Conservation (phyloP, 129 eudicot species). For the Chrysanthemum makinoi region DNA sequence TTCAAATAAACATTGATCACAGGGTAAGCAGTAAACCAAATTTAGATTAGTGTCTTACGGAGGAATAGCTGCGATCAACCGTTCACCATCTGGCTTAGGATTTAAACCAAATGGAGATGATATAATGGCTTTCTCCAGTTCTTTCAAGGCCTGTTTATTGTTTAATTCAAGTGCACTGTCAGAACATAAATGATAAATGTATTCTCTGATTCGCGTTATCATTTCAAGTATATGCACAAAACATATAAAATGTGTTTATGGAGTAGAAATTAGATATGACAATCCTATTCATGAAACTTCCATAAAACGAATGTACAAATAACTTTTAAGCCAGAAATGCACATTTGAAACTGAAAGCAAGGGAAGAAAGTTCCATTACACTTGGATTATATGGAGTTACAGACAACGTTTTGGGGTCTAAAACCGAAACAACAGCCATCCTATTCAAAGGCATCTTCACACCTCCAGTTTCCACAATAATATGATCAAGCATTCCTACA, state of each 20-base stretch:
- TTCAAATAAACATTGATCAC: neutral
- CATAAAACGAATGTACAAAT: neutral
- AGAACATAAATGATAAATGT: constrained; percentile 8
- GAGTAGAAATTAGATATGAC: neutral
- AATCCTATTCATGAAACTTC: neutral
- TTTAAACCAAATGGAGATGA: constrained; percentile 92
- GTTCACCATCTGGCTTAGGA: constrained; percentile 66
- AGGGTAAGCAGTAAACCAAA: neutral
- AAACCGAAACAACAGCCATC: constrained; percentile 88
- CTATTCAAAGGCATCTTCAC: constrained; percentile 73
- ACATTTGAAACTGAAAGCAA: neutral
- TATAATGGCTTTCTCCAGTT: constrained; percentile 82
- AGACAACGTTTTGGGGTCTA: constrained; percentile 77
- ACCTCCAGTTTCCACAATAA: constrained; percentile 72
- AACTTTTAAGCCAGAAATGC: neutral
- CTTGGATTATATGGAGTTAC: constrained; percentile 77
- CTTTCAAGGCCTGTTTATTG: constrained; percentile 78
- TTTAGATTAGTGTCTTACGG: constrained; percentile 58
- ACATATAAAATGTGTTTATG: too few relatives aligned
- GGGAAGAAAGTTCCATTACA: constrained; percentile 37
- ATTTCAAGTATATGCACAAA: constrained; percentile 3
- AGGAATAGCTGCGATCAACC: constrained; percentile 74
- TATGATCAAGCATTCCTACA: constrained; percentile 96
- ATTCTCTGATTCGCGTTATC: neutral
- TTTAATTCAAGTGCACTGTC: constrained; percentile 16